Conservation (phyloP, 345 rosid species). For the Camelina sativa region DNA sequence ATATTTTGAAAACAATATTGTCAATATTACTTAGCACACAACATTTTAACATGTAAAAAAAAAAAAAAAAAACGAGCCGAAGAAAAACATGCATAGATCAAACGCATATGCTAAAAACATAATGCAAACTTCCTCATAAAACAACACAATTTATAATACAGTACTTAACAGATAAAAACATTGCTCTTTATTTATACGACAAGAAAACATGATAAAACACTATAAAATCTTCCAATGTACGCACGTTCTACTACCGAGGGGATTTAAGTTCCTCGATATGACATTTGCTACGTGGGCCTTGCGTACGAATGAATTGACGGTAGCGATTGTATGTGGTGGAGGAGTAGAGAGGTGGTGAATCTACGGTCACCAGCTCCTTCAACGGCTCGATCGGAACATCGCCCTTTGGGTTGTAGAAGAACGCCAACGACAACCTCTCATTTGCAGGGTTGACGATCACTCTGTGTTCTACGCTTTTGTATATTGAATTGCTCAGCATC, state of each 20-base stretch:
- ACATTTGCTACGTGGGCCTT: conserved; percentile 80
- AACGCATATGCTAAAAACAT: neutral
- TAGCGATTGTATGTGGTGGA: conserved; percentile 82
- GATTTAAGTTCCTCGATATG: conserved; percentile 67
- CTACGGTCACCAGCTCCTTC: conserved; percentile 61
- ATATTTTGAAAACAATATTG: neutral
- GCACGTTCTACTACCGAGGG: conserved; percentile 35
- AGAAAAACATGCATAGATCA: neutral
- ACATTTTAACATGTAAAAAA: neutral
- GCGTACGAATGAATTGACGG: conserved; percentile 67
- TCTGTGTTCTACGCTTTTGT: conserved; percentile 90
- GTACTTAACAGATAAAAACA: conserved; percentile 9
- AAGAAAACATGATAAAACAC: conserved; percentile 2
- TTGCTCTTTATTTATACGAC: neutral
- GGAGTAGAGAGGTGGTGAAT: conserved; percentile 58
- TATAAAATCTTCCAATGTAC: neutral
- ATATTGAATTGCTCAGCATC: conserved; percentile 84
- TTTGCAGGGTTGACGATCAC: conserved; percentile 67
- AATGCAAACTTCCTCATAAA: neutral
- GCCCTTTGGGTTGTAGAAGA: conserved; percentile 90
- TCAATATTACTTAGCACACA: neutral
- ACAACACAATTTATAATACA: neutral
- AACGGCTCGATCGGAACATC: conserved; percentile 68
- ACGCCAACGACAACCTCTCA: conserved; percentile 80
- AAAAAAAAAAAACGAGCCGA: neutral